Conservation (phyloP, 768 basidiomycete species). For the Amanita fuliginea region DNA sequence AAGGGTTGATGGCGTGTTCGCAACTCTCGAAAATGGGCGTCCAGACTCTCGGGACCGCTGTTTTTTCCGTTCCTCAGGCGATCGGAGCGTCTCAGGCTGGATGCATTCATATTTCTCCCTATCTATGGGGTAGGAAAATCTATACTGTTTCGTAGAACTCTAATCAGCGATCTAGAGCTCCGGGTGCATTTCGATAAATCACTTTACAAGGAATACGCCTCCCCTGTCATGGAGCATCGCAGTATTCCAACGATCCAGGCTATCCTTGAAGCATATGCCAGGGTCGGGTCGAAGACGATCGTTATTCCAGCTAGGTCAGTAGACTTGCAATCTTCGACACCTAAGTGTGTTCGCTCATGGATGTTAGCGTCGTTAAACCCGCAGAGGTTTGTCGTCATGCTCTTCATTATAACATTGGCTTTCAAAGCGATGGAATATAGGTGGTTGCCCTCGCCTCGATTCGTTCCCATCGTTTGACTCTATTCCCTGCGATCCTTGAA, state of each 20-base stretch:
- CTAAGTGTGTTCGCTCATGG: not conserved
- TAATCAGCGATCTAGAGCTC: not conserved
- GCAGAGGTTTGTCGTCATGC: not conserved
- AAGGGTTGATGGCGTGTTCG: conserved; percentile 38
- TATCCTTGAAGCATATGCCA: not conserved
- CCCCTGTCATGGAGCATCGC: not conserved
- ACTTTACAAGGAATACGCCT: not conserved
- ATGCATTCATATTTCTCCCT: conserved; percentile 42
- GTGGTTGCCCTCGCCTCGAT: conserved; percentile 30
- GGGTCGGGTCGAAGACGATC: not conserved
- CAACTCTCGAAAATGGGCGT: conserved; percentile 34
- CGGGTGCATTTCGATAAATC: not conserved
- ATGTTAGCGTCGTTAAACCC: not conserved
- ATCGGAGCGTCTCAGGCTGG: conserved; percentile 41
- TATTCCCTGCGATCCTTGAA: conserved; percentile 29
- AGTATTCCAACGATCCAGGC: not conserved
- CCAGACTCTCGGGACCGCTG: conserved; percentile 40
- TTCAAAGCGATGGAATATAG: conserved; percentile 12
- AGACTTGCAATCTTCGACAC: not conserved
- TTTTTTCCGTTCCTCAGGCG: conserved; percentile 47
- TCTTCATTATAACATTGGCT: not conserved
- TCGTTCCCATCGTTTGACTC: conserved; percentile 30
- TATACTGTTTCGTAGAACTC: not conserved
- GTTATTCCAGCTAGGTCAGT: not conserved
- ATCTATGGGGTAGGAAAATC: conserved; percentile 35